phyloP scores from a whole-genome alignment of 805 yeast species.

The Wickerhamiella nectarea region DNA sequence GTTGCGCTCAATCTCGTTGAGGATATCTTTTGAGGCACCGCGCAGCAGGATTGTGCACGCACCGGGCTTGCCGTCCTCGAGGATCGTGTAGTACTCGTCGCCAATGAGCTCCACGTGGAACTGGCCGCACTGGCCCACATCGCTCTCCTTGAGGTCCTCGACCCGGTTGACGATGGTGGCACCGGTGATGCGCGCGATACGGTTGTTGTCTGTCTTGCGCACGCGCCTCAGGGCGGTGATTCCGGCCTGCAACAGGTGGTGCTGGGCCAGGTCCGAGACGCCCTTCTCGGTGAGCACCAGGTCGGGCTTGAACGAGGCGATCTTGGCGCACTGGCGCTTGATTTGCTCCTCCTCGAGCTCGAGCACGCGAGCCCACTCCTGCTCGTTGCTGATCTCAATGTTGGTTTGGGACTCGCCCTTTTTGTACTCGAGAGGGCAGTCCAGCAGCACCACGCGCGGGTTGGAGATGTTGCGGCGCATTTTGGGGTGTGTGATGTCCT shows the following conservation, averaged over 20 bases:
- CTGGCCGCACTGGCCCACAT: conserved; percentile 81
- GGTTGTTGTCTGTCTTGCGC: conserved; percentile 86
- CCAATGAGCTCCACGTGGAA: conserved; percentile 93
- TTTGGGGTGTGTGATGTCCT: conserved; percentile 97
- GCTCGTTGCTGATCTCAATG: conserved; percentile 90
- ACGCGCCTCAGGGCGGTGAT: conserved; percentile 88
- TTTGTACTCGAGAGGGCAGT: conserved; percentile 95
- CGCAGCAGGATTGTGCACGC: conserved; percentile 90
- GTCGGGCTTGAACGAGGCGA: conserved; percentile 77
- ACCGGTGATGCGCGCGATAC: conserved; percentile 94
- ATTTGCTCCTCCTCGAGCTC: conserved; percentile 98
- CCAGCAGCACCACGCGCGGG: conserved; percentile 79
- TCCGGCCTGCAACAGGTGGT: conserved; percentile 83
- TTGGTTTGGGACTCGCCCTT: conserved; percentile 98
- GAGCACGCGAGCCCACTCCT: conserved; percentile 88
- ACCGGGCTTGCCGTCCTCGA: conserved; percentile 50
- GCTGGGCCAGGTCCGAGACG: conserved; percentile 95
- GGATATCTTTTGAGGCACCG: conserved; percentile 93
- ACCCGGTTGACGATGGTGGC: conserved; percentile 93
- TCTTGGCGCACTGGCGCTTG: conserved; percentile 68
- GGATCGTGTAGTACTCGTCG: conserved; percentile 86
- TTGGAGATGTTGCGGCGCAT: conserved; percentile 83
- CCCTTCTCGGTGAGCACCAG: conserved; percentile 97
- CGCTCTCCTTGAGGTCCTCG: conserved; percentile 84
- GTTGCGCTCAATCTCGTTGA: conserved; percentile 92